Conservation (phyloP, 495 filamentous ascomycete genomes). For the Xylaria acuta region DNA sequence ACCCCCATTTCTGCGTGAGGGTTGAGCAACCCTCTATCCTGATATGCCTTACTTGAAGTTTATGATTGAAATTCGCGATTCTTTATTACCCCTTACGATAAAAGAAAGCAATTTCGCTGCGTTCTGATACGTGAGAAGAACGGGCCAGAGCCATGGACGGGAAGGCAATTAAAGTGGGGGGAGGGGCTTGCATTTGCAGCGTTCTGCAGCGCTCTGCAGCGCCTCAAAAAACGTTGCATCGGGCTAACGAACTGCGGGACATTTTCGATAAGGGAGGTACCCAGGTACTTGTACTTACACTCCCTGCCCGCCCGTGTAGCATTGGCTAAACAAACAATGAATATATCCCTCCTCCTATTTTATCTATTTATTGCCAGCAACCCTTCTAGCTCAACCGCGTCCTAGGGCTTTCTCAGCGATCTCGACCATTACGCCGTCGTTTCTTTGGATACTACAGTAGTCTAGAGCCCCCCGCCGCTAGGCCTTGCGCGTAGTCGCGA, state of each 20-base stretch:
- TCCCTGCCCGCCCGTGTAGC: not conserved
- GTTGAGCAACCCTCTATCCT: not conserved
- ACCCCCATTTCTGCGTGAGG: not conserved
- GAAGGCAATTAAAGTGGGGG: not conserved
- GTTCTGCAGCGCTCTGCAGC: not conserved
- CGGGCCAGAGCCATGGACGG: not conserved
- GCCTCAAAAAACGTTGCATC: constrained; percentile 7
- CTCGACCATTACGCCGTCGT: not conserved
- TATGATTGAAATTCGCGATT: not conserved
- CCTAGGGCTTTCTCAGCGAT: not conserved
- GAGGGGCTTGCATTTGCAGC: not conserved
- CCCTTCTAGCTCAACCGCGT: not conserved
- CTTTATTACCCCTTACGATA: not conserved
- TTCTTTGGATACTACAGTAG: not conserved
- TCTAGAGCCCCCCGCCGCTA: not conserved
- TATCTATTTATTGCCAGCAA: not conserved
- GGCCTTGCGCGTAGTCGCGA: not conserved
- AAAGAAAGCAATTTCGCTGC: too few relatives aligned
- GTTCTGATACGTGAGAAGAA: not conserved
- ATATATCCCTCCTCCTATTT: constrained; percentile 7
- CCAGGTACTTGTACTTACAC: too few relatives aligned
- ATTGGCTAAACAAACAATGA: not conserved
- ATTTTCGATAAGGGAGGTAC: not conserved
- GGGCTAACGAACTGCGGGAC: constrained; percentile 6
- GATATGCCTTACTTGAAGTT: not conserved